A percentile compares a stretch with the other conserved stretches of the same genome.
These are phyloP conservation scores for Solanum pinnatisectum DNA, from an alignment of 257 asterid genomes.

Conservation along the genomic window DNA sequence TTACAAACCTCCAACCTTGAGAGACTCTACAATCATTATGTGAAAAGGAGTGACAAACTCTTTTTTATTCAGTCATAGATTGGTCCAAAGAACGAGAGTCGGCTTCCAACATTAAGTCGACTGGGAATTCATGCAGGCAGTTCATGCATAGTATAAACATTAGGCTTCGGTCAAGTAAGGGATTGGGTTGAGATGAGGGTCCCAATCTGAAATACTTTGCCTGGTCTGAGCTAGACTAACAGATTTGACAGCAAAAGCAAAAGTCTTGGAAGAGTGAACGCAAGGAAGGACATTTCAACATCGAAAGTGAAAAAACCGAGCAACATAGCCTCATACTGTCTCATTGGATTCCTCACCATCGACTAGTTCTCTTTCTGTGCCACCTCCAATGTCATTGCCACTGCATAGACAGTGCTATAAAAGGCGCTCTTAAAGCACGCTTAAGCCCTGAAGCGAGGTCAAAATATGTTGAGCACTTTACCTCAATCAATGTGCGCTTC, in stretches of 20 bases:
- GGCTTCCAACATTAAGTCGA: no score
- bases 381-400: background rate
- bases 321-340: background rate
- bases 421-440: background rate
- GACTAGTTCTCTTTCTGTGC: background rate
- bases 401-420: background rate
- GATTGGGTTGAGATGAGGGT: background rate
- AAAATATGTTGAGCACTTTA: background rate
- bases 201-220: background rate
- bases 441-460: background rate
- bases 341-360: background rate
- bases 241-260: background rate
- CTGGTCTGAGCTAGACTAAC: no score
- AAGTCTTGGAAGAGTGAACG: background rate
- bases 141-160: no score
- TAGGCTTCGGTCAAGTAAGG: background rate
- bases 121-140: no score
- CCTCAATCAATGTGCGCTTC: background rate
- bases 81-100: no score
- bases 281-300: background rate
- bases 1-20: no score
- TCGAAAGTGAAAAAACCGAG: no score
- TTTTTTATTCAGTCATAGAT: no score
- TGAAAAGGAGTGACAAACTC: no score
- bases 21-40: no score